Conservation (phyloP, 352 stramenopile species). For the Phytophthora boehmeriae region DNA sequence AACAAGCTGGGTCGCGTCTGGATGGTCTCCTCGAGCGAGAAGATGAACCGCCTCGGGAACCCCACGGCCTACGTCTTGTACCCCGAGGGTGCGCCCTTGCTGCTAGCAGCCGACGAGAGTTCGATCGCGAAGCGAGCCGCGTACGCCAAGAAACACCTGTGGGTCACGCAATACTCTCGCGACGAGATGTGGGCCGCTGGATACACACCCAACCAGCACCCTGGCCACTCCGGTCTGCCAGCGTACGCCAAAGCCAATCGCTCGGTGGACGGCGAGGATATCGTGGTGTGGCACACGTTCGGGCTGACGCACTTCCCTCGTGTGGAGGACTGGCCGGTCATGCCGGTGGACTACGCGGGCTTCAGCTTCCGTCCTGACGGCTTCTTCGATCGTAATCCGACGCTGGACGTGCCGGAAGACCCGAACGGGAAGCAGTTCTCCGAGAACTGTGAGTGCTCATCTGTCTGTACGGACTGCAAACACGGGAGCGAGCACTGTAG, state of each 20-base stretch:
- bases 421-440: slow-evolving; percentile 44
- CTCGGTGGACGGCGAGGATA: slow-evolving; percentile 59
- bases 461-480: neutral
- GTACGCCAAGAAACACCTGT: slow-evolving; percentile 69
- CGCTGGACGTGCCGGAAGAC: slow-evolving; percentile 42
- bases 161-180: slow-evolving; percentile 67
- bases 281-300: slow-evolving; percentile 80
- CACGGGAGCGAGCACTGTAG: neutral
- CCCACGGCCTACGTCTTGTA: slow-evolving; percentile 60
- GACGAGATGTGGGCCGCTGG: slow-evolving; percentile 68
- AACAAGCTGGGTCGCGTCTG: slow-evolving; percentile 57
- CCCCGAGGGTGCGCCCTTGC: slow-evolving; percentile 54
- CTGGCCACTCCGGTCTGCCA: slow-evolving; percentile 48
- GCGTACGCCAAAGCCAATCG: slow-evolving; percentile 58
- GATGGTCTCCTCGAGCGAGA: slow-evolving; percentile 62
- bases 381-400: slow-evolving; percentile 66
- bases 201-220: slow-evolving; percentile 69
- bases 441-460: slow-evolving; percentile 16
- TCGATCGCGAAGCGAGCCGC: slow-evolving; percentile 53
- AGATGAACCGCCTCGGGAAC: slow-evolving; percentile 56
- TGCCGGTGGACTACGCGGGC: slow-evolving; percentile 69
- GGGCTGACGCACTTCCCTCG: slow-evolving; percentile 71
- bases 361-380: slow-evolving; percentile 70
- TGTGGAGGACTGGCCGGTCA: slow-evolving; percentile 76
- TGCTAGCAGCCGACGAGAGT: slow-evolving; percentile 29